Evolutionary conservation across 192 early-diverging fungal species (phyloP).

Genomic region (Coemansia pectinata): DNA sequence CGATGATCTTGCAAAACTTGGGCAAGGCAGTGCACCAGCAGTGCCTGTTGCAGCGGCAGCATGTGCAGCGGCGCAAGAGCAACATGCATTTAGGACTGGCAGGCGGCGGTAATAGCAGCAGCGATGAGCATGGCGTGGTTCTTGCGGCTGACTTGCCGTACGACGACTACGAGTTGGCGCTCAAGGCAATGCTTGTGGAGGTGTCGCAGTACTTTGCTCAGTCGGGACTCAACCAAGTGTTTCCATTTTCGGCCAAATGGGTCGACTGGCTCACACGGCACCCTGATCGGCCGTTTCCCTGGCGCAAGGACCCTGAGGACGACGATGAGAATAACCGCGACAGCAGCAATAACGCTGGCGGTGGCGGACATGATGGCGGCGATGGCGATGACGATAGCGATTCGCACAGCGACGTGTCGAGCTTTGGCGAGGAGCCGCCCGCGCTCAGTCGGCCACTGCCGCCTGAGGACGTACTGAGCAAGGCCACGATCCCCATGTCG

Average conservation of each 20-base stretch:
- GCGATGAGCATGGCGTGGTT: slow-evolving; percentile 14
- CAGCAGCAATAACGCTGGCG: not conserved
- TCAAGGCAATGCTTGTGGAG: slow-evolving; percentile 41
- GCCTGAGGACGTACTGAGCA: slow-evolving; percentile 43
- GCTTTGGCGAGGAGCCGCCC: slow-evolving; percentile 47
- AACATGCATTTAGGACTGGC: slow-evolving; percentile 52
- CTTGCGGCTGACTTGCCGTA: slow-evolving; percentile 11
- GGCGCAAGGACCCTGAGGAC: slow-evolving; percentile 52
- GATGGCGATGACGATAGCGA: slow-evolving; percentile 20
- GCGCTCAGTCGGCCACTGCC: slow-evolving; percentile 46
- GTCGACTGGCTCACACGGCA: slow-evolving; percentile 49
- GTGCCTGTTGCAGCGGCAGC: slow-evolving; percentile 39
- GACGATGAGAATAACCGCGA: slow-evolving; percentile 19
- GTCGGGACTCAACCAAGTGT: slow-evolving; percentile 45
- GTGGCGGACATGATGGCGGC: slow-evolving; percentile 1
- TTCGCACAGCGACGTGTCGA: slow-evolving; percentile 36
- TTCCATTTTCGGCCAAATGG: slow-evolving; percentile 55
- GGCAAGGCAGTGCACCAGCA: slow-evolving; percentile 52
- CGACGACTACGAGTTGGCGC: slow-evolving; percentile 37
- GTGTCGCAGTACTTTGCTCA: slow-evolving; percentile 54
- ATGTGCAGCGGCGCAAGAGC: slow-evolving; percentile 50
- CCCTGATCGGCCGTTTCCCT: slow-evolving; percentile 48
- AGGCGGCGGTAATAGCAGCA: slow-evolving; percentile 14
- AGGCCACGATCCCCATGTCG: slow-evolving; percentile 53
- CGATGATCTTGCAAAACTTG: slow-evolving; percentile 41